A percentile compares a stretch with the other conserved stretches of the same genome.
Evolutionary conservation across 305 asterid species (phyloP).

Genomic region (Stenogyne calaminthoides): DNA sequence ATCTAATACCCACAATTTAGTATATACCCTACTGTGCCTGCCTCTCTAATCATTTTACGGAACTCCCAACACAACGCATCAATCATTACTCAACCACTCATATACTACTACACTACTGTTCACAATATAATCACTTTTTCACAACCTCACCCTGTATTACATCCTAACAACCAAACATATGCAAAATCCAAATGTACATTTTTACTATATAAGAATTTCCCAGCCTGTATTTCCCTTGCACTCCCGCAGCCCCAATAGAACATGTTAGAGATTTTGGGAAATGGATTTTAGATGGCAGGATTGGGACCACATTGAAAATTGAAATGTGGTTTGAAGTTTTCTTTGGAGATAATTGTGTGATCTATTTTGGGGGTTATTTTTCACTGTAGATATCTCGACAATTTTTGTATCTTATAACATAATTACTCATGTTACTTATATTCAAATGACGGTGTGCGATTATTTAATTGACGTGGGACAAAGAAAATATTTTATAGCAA

Average conservation of each 20-base stretch:
- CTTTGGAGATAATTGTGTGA: neutral
- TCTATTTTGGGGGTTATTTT: neutral
- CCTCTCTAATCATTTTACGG: neutral
- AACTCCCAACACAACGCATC: neutral
- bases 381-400: neutral
- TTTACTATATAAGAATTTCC: neutral
- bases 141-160: neutral
- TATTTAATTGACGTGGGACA: neutral
- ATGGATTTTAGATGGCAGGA: neutral
- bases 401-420: neutral
- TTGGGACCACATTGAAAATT: neutral
- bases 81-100: neutral
- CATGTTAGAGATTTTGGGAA: neutral
- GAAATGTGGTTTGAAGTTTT: neutral
- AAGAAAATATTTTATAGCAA: neutral
- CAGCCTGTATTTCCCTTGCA: neutral
- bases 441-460: neutral
- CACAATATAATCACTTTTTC: neutral
- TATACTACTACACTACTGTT: neutral
- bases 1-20: neutral
- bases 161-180: neutral
- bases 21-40: neutral
- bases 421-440: neutral
- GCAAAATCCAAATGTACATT: neutral
- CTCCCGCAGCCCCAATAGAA: neutral